Base-by-base conservation (phyloP, 1,284 basidiomycete species). In the Ustilago bromivora region DNA sequence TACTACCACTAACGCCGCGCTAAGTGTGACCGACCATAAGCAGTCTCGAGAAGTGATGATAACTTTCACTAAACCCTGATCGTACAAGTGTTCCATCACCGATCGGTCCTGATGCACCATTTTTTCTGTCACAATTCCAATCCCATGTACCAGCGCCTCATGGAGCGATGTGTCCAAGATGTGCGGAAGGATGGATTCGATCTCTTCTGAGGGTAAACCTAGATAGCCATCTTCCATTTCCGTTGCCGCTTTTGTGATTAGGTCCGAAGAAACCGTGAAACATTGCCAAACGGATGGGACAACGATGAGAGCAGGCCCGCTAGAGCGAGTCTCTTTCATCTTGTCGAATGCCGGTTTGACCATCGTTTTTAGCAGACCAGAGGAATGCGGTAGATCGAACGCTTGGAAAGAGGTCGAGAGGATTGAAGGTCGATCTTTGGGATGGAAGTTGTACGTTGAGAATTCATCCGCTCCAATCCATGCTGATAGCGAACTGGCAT, bases 301-400 rank as follows among this genome's bases (percentile, higher is more conserved):
- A 85, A 99, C 96, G n/a, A 98, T 88, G 74, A 99, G 90, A 0
- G 92, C 90, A 2, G 84, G 77, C 2, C 82, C 82, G 1, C 89
- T 88, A 57, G 90, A 89, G 0, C 88, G 88, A 10, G 86, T 91
- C 13, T 90, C 87, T 53, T 80, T 78, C 60, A 87, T 82, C 54
- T 79, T 75, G 59, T 86, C 85, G 85, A 96, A 94, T 0, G 92
- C 91, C 5, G 97, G 95, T 86, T 96, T 97, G 56, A 93, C 90
- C 92, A 99, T 97, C 2, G 92, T 90, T 82, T 96, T 96, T 87
- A 96, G 92, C 34, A 98, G 88, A 1, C 93, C 92, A 0, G 92
- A 90, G 4, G 95, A 96, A 82, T 96, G 92, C 0, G 94, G 91
- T 61, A 95, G 92, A 34, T 92, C 92, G 87, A 98, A 98, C 0